phyloP scores from a whole-genome alignment of 2,329 filamentous ascomycete species.

The Exophiala sideris region DNA sequence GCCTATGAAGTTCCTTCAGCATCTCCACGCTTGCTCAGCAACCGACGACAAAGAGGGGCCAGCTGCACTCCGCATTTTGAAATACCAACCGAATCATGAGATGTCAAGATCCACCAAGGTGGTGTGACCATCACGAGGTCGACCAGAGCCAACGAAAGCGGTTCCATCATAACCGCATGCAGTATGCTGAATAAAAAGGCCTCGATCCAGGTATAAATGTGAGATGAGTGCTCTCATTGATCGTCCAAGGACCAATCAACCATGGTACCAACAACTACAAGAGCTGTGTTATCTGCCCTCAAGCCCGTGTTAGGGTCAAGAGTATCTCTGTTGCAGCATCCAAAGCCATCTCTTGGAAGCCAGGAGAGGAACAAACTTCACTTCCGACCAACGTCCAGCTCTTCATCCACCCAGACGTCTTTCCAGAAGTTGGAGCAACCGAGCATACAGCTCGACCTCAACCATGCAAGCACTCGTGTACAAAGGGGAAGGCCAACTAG shows the following conservation, averaged over 20 bases:
- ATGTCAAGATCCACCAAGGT: neutral
- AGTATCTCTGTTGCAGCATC: no score
- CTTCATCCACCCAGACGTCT: no score
- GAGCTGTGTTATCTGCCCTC: no score
- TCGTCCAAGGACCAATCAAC: no score
- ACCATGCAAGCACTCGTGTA: slow-evolving; percentile 51
- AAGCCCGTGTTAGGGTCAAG: no score
- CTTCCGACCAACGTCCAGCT: neutral
- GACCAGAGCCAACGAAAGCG: neutral
- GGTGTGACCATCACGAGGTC: neutral
- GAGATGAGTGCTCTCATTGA: no score
- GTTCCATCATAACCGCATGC: neutral
- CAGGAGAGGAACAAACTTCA: neutral
- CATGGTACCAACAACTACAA: no score
- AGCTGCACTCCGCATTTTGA: no score
- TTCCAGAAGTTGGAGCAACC: neutral
- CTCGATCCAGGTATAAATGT: neutral
- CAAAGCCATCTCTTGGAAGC: neutral
- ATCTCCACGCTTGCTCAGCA: no score
- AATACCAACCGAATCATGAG: no score
- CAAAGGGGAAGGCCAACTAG: slow-evolving; percentile 33
- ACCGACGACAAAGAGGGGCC: no score
- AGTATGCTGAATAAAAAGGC: neutral
- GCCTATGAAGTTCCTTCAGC: no score
- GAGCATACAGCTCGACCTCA: neutral